phyloP scores from a whole-genome alignment of 208 protist species.

The Leishmania braziliensis region DNA sequence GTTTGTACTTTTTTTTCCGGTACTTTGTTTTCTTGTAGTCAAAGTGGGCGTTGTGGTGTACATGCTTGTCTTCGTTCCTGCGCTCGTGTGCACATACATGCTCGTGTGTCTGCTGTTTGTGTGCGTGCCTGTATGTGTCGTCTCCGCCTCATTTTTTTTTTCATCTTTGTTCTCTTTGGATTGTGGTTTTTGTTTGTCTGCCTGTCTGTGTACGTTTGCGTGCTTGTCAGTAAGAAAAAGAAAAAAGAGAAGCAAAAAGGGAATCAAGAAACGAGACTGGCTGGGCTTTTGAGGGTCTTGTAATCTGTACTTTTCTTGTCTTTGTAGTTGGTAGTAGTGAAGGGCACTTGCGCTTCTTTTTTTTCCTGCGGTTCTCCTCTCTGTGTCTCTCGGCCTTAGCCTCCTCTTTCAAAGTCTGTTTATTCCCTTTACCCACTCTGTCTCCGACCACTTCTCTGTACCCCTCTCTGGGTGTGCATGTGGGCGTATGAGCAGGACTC shows the following conservation, averaged over 20 bases:
- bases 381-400: not conserved
- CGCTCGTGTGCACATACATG: slow-evolving; percentile 11
- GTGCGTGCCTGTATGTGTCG: slow-evolving; percentile 10
- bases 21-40: slow-evolving; percentile 11
- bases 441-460: slow-evolving; percentile 4
- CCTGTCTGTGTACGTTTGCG: not conserved
- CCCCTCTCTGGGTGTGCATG: not conserved
- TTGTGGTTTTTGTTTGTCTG: not conserved
- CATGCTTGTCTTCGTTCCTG: slow-evolving; percentile 6
- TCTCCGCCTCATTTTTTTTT: slow-evolving; percentile 12
- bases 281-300: not conserved
- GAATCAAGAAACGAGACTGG: not conserved
- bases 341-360: not conserved
- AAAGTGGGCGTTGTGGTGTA: slow-evolving; percentile 7
- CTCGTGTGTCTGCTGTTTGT: slow-evolving; percentile 11
- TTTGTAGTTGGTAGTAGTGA: not conserved
- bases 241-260: not conserved
- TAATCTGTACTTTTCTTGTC: not conserved
- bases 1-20: not conserved
- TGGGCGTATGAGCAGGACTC: not conserved
- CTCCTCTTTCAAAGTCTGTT: not conserved
- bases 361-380: not conserved
- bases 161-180: not conserved
- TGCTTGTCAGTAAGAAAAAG: not conserved
- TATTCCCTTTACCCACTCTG: slow-evolving; percentile 2